Conservation (phyloP, 306 rosid genomes). For the Purshia tridentata region DNA sequence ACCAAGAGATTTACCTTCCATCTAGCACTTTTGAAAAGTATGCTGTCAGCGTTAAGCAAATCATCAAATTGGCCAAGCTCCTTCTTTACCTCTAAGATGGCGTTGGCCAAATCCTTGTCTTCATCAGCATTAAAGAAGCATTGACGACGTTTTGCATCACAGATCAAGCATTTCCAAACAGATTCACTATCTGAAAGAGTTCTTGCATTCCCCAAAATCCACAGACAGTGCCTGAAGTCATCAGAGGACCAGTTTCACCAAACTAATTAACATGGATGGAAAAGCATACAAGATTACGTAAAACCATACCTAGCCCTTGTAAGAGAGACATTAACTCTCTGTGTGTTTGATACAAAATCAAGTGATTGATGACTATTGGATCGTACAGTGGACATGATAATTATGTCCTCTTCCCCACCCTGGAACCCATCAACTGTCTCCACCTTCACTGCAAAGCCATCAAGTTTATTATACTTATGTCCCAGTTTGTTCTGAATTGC, state of each 20-base stretch:
- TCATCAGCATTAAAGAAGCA: slow-evolving; percentile 60
- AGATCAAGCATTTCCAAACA: slow-evolving; percentile 49
- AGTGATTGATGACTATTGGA: slow-evolving; percentile 27
- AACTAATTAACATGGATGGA: background rate
- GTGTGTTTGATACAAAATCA: slow-evolving; percentile 41
- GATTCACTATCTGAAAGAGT: slow-evolving; percentile 36
- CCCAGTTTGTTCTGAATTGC: slow-evolving; percentile 44
- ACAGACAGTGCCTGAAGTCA: slow-evolving; percentile 53
- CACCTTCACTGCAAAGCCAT: slow-evolving; percentile 49
- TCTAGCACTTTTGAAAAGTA: slow-evolving; percentile 49
- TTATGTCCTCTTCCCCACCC: slow-evolving; percentile 64
- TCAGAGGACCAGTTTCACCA: background rate
- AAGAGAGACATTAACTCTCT: slow-evolving; percentile 49
- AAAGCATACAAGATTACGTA: background rate
- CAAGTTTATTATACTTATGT: slow-evolving; percentile 18
- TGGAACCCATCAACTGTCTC: slow-evolving; percentile 60
- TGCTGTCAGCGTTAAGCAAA: slow-evolving; percentile 48
- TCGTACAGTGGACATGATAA: slow-evolving; percentile 62
- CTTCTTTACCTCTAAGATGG: slow-evolving; percentile 48
- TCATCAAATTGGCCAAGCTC: slow-evolving; percentile 53
- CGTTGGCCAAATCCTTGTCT: slow-evolving; percentile 45
- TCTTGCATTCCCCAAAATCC: slow-evolving; percentile 66
- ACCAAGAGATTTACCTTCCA: slow-evolving; percentile 57
- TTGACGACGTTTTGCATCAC: slow-evolving; percentile 53
- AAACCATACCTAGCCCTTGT: slow-evolving; percentile 55